Conservation (phyloP, 108 stramenopile species). For the Epithemia pelagica region DNA sequence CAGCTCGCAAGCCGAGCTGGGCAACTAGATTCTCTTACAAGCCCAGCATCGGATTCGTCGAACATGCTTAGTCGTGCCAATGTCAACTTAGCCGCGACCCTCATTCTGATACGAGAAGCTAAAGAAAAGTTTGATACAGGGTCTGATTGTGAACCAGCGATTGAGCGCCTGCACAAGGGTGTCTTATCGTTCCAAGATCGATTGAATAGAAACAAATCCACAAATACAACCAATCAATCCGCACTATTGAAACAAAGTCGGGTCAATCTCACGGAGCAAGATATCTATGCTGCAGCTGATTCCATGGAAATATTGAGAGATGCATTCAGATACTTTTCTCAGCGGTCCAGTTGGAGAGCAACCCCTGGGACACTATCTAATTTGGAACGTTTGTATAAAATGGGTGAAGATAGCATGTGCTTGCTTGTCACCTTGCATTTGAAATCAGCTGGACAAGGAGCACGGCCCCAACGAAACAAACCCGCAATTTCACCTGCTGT, state of each 20-base stretch:
- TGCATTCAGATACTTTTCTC: conserved; percentile 70
- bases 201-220: conserved; percentile 1
- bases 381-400: conserved; percentile 65
- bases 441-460: conserved; percentile 56
- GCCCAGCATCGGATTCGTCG: conserved; percentile 73
- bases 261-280: conserved; percentile 60
- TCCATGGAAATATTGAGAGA: conserved; percentile 81
- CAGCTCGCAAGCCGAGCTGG: conserved; percentile 57
- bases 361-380: conserved; percentile 37
- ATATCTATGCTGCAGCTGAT: conserved; percentile 81
- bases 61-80: conserved; percentile 46
- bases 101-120: conserved; percentile 58
- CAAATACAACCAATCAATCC: conserved; percentile 12
- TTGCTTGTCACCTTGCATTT: conserved; percentile 58
- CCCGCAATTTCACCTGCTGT: conserved; percentile 38
- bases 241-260: conserved; percentile 12
- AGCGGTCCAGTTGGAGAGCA: conserved; percentile 54
- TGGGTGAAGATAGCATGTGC: conserved; percentile 75
- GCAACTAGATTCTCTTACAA: conserved; percentile 71
- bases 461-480: conserved; percentile 54
- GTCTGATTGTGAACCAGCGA: conserved; percentile 66
- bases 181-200: conserved; percentile 45
- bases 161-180: conserved; percentile 56
- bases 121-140: conserved; percentile 83
- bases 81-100: conserved; percentile 56